These are phyloP conservation scores for Gymnopilus junonius DNA, from an alignment of 768 basidiomycete species.

Conservation along the genomic window DNA sequence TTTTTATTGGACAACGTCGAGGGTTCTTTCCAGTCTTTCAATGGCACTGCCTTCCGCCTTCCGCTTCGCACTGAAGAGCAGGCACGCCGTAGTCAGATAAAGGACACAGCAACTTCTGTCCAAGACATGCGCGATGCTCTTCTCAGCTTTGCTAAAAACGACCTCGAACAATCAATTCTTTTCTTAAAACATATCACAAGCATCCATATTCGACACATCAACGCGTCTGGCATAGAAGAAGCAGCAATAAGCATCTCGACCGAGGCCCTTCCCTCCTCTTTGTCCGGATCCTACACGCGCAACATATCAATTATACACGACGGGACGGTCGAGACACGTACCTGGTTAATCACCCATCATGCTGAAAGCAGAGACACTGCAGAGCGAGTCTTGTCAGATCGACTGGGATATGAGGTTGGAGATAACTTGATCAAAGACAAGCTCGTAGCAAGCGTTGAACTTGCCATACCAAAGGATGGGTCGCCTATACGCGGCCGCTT, in stretches of 20 bases:
- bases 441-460: conserved; percentile 37
- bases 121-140: conserved; percentile 42
- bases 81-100: conserved; percentile 35
- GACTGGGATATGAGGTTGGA: conserved; percentile 32
- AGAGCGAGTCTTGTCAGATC: conserved; percentile 21
- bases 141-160: conserved; percentile 38
- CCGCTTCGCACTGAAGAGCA: conserved; percentile 42
- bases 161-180: conserved; percentile 41
- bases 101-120: conserved; percentile 21
- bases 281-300: not conserved
- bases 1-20: conserved; percentile 10
- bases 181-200: conserved; percentile 43
- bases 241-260: conserved; percentile 4
- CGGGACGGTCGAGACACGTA: conserved; percentile 3
- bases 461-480: conserved; percentile 34
- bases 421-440: conserved; percentile 40
- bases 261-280: not conserved
- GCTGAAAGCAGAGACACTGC: conserved; percentile 26
- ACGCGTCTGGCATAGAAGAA: conserved; percentile 11
- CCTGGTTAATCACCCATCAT: conserved; percentile 35
- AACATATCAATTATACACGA: not conserved
- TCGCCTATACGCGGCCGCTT: conserved; percentile 36
- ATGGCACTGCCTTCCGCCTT: conserved; percentile 47
- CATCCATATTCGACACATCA: conserved; percentile 43
- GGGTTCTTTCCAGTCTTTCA: conserved; percentile 17